These are phyloP conservation scores for Annona cherimola DNA, from an alignment of 164 flowering plant species.

Conservation along the genomic window DNA sequence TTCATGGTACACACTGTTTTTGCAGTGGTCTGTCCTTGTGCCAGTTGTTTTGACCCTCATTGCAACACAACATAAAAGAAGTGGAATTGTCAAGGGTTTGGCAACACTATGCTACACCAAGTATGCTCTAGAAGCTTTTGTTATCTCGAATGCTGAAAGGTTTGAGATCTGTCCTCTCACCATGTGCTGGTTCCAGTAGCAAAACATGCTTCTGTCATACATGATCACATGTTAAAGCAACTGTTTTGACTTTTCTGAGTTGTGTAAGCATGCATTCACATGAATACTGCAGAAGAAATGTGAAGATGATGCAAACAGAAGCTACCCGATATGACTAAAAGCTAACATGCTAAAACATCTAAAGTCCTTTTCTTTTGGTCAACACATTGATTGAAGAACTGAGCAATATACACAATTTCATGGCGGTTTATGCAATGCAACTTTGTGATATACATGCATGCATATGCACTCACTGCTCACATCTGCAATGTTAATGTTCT, in stretches of 20 bases:
- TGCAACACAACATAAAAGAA: conserved; percentile 46
- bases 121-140: conserved; percentile 94
- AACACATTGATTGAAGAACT: not conserved
- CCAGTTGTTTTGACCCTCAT: conserved; percentile 94
- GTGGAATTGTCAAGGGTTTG: conserved; percentile 25
- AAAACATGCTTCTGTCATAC: not conserved
- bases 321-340: not conserved
- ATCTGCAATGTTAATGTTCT: not conserved
- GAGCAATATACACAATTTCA: not conserved
- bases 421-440: not conserved
- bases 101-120: conserved; percentile 70
- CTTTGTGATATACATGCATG: not conserved
- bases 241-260: not conserved
- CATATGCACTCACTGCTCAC: not conserved
- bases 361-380: not conserved
- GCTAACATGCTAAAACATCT: not conserved
- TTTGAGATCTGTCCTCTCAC: conserved; percentile 17
- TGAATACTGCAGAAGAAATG: not conserved
- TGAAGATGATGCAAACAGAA: not conserved
- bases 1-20: not conserved
- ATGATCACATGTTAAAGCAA: not conserved
- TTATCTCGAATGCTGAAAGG: conserved; percentile 87
- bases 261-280: not conserved
- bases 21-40: conserved; percentile 94
- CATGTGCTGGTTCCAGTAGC: conserved; percentile 1